Percentiles rank a stretch among this genome's conserved stretches.
phyloP scores from a whole-genome alignment of 345 rosid genomes.

The Lumnitzera littorea region DNA sequence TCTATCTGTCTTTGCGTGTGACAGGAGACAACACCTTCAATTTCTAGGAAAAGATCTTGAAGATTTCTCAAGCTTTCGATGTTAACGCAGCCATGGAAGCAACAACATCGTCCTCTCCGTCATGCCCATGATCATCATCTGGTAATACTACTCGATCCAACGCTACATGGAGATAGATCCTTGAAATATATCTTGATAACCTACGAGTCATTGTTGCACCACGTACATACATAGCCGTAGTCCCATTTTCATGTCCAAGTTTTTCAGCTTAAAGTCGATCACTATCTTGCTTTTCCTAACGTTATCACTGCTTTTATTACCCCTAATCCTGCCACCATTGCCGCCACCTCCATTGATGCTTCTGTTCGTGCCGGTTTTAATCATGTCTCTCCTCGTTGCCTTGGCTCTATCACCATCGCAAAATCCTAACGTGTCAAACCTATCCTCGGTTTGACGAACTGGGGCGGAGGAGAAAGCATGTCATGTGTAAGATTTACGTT shows the following conservation, averaged over 20 bases:
- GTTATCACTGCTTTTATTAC: conserved; percentile 17
- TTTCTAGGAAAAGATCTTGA: not conserved
- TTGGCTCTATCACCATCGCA: conserved; percentile 16
- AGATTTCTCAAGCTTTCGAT: not conserved
- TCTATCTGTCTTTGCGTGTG: too few species aligned
- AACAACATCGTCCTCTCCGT: not conserved
- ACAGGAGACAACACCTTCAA: not conserved
- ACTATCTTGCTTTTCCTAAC: conserved; percentile 15
- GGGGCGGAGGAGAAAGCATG: too few species aligned
- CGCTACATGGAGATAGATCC: not conserved
- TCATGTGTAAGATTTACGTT: too few species aligned
- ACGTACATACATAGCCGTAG: not conserved
- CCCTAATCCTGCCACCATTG: conserved; percentile 25
- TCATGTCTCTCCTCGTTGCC: conserved; percentile 20
- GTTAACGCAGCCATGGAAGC: conserved; percentile 3
- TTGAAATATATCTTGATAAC: not conserved
- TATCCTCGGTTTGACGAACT: conserved; percentile 4
- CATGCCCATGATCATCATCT: conserved; percentile 2
- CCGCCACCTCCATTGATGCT: conserved; percentile 31
- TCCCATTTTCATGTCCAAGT: conserved; percentile 10
- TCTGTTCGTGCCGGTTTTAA: conserved; percentile 25
- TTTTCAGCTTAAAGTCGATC: conserved; percentile 8
- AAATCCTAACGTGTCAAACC: conserved; percentile 7
- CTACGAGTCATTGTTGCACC: too few species aligned
- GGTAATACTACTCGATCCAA: not conserved